A percentile compares a stretch with the other conserved stretches of the same genome.
Conservation (phyloP, 176 grass and related monocot genomes). For the Dendrocalamus sinicus region DNA sequence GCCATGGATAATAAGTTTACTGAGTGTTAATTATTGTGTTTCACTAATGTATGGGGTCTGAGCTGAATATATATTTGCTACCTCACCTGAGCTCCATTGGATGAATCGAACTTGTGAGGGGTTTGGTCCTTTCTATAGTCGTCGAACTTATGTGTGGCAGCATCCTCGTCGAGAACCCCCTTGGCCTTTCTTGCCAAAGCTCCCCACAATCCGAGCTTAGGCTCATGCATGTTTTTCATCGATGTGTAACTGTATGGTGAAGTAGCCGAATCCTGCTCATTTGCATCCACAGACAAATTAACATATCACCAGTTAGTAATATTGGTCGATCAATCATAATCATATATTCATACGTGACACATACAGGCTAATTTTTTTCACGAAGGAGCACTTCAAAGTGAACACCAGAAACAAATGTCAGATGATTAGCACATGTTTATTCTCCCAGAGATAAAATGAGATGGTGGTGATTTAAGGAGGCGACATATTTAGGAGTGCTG, state of each 20-base stretch:
- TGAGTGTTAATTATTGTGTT: not conserved
- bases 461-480: not conserved
- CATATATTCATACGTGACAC: too few relatives aligned
- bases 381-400: not conserved
- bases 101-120: slow-evolving; percentile 32
- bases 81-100: slow-evolving; percentile 50
- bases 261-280: slow-evolving; percentile 52
- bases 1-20: not conserved
- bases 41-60: not conserved
- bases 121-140: slow-evolving; percentile 25
- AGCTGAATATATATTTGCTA: not conserved
- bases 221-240: slow-evolving; percentile 66
- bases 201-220: slow-evolving; percentile 73
- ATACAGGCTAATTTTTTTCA: not conserved
- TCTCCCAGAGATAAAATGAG: not conserved
- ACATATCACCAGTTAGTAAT: not conserved
- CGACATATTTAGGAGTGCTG: not conserved
- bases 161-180: slow-evolving; percentile 75
- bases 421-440: not conserved
- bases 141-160: slow-evolving; percentile 56
- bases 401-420: not conserved
- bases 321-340: not conserved
- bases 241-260: slow-evolving; percentile 71
- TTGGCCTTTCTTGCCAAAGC: slow-evolving; percentile 79
- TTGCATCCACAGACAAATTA: not conserved